phyloP scores from a whole-genome alignment of 1,284 basidiomycete genomes.

The Ustilago curta region DNA sequence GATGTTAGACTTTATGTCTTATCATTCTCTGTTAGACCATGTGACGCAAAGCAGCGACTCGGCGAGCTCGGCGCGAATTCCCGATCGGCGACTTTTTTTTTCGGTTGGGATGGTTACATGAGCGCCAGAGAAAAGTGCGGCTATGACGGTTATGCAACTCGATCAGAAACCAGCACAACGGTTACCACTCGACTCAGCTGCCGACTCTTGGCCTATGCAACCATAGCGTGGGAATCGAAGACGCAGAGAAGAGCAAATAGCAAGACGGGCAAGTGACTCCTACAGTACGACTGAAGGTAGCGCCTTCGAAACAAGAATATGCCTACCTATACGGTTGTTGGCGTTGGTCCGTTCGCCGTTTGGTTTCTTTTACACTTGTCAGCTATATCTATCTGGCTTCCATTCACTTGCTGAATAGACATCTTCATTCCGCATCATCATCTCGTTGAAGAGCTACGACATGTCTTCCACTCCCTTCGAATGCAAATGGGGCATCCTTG shows the following conservation, averaged over 20 bases:
- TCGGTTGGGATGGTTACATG: not conserved
- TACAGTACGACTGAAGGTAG: too few species aligned
- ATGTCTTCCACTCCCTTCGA: slow-evolving; percentile 27
- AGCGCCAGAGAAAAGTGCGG: slow-evolving; percentile 1
- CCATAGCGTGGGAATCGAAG: too few species aligned
- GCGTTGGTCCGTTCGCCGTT: slow-evolving; percentile 5
- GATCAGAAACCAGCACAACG: too few species aligned
- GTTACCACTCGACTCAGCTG: too few species aligned
- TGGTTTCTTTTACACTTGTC: not conserved
- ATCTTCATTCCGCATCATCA: not conserved
- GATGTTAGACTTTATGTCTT: slow-evolving; percentile 6
- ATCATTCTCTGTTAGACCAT: too few species aligned
- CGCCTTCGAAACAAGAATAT: too few species aligned
- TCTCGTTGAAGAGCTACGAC: too few species aligned
- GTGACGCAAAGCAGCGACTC: too few species aligned
- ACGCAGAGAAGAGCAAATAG: too few species aligned
- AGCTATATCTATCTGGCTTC: not conserved
- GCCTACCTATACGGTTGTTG: not conserved
- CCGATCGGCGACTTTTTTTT: slow-evolving; percentile 18
- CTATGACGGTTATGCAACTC: not conserved
- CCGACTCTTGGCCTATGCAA: too few species aligned
- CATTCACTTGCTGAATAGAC: not conserved
- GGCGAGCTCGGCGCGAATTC: not conserved
- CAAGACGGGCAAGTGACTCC: not conserved
- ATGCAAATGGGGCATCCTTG: slow-evolving; percentile 60